Evolutionary conservation across 768 basidiomycete species (phyloP), one percentile per base, ranked within the genome.

Genomic region (Butyriboletus loyo): DNA sequence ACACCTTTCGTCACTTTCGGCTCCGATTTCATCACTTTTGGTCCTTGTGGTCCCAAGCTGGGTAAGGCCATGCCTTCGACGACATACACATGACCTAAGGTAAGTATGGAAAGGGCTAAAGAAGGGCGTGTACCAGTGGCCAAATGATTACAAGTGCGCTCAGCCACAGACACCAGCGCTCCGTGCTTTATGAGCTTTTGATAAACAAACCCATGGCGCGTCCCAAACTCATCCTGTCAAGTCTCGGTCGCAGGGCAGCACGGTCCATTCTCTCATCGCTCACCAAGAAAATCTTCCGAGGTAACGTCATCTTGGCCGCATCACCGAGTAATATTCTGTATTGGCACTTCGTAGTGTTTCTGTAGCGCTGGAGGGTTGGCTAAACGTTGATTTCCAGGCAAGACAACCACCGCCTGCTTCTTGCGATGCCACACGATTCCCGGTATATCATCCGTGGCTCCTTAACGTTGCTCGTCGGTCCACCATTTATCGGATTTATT

Each of bases 371-470:
- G 15, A 14, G 15, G 7, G 13, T 5, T 13, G 3, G 30, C 4
- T 32, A 21, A n/a, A 21, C 10, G 15, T 30, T 4, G 15, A 32
- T 32, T 27, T 24, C 32, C 14, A 22, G n/a, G 22, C 22, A 13
- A 25, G 21, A 36, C 37, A 14, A 21, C 28, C 17, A 13, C 25
- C 27, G 14, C 21, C 25, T 21, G 37, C 25, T 50, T 35, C 38
- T n/a, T 28, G 46, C 19, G n/a, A 31, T 34, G 27, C 31, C 42
- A 52, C 51, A 47, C 51, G 40, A 49, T 19, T 34, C 40, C 46
- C 41, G 22, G 42, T 21, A 39, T 30, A 31, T 53, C 11, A 36
- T 44, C 60, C 52, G 32, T 62, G 63, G 56, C 55, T 51, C 42
- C 42, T 36, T 13, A 35, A 54, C 46, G 48, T 43, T 31, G 14